Evolutionary conservation across 148 eudicot genomes (phyloP).

Genomic region (Camellia lanceoleosa): DNA sequence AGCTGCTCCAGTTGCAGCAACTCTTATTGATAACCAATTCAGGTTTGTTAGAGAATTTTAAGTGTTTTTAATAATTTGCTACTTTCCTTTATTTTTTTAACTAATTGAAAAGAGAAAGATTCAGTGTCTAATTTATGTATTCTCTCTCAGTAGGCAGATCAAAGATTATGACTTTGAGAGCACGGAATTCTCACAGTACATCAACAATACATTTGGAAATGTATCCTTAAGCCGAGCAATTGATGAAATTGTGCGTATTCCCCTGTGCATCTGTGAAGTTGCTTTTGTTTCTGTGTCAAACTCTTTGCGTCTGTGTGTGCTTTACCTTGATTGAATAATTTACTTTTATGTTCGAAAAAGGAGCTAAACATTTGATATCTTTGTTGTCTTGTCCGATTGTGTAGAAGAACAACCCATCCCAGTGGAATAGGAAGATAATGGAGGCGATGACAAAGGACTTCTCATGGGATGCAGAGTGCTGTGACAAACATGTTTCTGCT

Average conservation of each 20-base stretch:
- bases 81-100: background rate
- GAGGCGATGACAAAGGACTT: constrained; percentile 59
- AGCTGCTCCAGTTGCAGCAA: constrained; percentile 44
- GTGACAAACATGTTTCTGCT: constrained; percentile 47
- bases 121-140: background rate
- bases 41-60: constrained; percentile 27
- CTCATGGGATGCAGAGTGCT: constrained; percentile 65
- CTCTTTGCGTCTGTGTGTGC: background rate
- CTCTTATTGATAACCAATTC: constrained; percentile 32
- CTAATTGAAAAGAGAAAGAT: background rate
- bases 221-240: constrained; percentile 50
- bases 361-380: background rate
- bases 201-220: constrained; percentile 39
- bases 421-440: constrained; percentile 48
- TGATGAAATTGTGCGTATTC: constrained; percentile 52
- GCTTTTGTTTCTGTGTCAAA: background rate
- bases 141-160: constrained; percentile 32
- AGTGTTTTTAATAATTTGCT: background rate
- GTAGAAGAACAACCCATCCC: constrained; percentile 44
- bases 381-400: background rate
- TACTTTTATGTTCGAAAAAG: background rate
- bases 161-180: constrained; percentile 37
- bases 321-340: background rate
- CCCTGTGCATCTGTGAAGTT: background rate
- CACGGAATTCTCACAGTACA: constrained; percentile 42